Percentiles rank a stretch among this genome's conserved stretches.
phyloP scores from a whole-genome alignment of 345 rosid genomes.

The Pistacia integerrima region DNA sequence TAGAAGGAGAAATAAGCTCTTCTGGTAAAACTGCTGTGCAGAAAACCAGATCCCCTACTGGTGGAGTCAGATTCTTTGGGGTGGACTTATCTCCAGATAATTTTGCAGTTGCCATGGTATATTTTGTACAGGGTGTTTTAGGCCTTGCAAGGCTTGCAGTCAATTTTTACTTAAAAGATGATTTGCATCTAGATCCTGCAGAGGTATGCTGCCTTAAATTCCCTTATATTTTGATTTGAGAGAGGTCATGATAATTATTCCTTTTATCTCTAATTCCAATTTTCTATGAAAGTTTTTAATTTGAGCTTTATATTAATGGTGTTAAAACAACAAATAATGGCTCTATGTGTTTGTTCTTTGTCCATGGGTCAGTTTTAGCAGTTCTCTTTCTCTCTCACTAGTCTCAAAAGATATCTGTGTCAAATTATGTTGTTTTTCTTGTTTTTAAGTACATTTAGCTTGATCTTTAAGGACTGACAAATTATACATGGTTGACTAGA shows the following conservation, averaged over 20 bases:
- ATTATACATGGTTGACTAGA: conserved; percentile 63
- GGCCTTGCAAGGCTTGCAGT: conserved; percentile 95
- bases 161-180: conserved; percentile 90
- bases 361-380: not conserved
- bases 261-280: not conserved
- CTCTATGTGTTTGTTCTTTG: not conserved
- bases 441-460: conserved; percentile 1
- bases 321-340: not conserved
- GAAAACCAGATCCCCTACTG: conserved; percentile 38
- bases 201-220: conserved; percentile 56
- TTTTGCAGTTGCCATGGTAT: conserved; percentile 94
- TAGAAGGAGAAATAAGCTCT: conserved; percentile 39
- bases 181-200: conserved; percentile 96
- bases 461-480: conserved; percentile 45
- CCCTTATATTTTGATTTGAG: not conserved
- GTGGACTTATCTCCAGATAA: conserved; percentile 92
- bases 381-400: not conserved
- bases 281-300: not conserved
- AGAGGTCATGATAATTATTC: not conserved
- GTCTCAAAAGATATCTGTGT: not conserved
- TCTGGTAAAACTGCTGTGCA: conserved; percentile 33
- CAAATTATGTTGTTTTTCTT: not conserved
- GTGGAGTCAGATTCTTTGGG: conserved; percentile 51
- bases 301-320: not conserved
- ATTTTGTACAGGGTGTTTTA: conserved; percentile 98